These are phyloP conservation scores for Hyaloperonospora brassicae DNA, from an alignment of 352 stramenopile genomes.

Conservation along the genomic window DNA sequence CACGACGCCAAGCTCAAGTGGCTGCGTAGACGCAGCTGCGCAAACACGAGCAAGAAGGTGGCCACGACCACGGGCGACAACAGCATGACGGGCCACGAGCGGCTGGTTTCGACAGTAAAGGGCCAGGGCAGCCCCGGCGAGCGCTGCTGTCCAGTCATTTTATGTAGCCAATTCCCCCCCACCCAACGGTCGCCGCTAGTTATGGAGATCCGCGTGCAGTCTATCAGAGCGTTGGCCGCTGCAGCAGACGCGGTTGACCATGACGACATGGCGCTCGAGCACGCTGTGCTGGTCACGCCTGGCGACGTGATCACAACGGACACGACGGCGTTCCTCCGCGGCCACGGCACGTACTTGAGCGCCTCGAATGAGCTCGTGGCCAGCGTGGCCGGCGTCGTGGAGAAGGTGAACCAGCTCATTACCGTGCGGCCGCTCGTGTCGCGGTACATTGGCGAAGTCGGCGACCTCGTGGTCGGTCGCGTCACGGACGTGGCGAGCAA, in stretches of 20 bases:
- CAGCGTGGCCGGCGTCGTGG: conserved; percentile 90
- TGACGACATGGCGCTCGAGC: conserved; percentile 20
- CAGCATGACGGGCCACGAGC: conserved; percentile 38
- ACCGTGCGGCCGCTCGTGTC: conserved; percentile 87
- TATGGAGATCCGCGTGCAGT: conserved; percentile 39
- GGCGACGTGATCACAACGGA: conserved; percentile 73
- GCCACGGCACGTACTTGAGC: conserved; percentile 93
- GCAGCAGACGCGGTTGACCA: conserved; percentile 2
- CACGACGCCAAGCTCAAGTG: conserved; percentile 49
- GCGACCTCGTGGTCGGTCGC: conserved; percentile 95
- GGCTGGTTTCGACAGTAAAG: too few species aligned
- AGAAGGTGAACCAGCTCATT: conserved; percentile 95
- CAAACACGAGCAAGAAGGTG: conserved; percentile 54
- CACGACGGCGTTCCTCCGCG: conserved; percentile 79
- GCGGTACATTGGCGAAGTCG: conserved; percentile 92
- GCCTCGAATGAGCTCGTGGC: conserved; percentile 78
- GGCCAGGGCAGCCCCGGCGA: too few species aligned
- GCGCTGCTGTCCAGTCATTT: too few species aligned
- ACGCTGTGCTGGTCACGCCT: conserved; percentile 64
- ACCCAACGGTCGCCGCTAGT: background rate
- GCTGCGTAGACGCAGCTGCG: conserved; percentile 60
- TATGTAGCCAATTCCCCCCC: too few species aligned
- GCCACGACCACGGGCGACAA: conserved; percentile 68
- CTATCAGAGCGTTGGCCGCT: conserved; percentile 4
- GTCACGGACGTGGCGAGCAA: conserved; percentile 90